A percentile compares a stretch with the other conserved stretches of the same genome.
Evolutionary conservation across 2,329 filamentous ascomycete species (phyloP).

Genomic region (Cordyceps sp.): DNA sequence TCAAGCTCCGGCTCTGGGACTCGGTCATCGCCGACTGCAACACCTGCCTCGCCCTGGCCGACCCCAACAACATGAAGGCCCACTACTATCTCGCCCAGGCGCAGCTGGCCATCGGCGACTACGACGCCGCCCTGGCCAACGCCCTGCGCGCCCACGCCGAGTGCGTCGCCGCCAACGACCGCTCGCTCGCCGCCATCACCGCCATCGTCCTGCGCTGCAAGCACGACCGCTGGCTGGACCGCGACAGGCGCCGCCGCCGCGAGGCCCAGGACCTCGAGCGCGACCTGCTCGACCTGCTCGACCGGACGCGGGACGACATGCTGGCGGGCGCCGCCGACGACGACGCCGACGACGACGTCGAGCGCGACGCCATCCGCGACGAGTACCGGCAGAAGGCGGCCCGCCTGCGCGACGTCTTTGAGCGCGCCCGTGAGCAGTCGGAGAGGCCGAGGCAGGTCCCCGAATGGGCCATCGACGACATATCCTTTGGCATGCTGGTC

Average conservation of each 20-base stretch:
- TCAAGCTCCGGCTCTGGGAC: slow-evolving; percentile 59
- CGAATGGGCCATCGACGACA: slow-evolving; percentile 63
- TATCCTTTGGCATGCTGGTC: slow-evolving; percentile 57
- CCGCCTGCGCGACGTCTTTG: slow-evolving; percentile 30
- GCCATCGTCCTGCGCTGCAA: slow-evolving; percentile 63
- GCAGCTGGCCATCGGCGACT: slow-evolving; percentile 47
- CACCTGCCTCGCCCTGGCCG: slow-evolving; percentile 54
- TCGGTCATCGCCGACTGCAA: slow-evolving; percentile 64
- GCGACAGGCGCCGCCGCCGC: slow-evolving; percentile 44
- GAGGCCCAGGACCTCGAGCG: slow-evolving; percentile 40
- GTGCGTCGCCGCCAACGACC: slow-evolving; percentile 45
- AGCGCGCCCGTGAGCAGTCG: slow-evolving; percentile 25
- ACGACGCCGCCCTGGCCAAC: slow-evolving; percentile 54
- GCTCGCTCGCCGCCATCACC: slow-evolving; percentile 55
- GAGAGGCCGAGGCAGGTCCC: slow-evolving; percentile 45
- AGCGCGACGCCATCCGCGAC: slow-evolving; percentile 26
- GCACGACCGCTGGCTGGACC: slow-evolving; percentile 69
- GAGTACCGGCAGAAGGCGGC: slow-evolving; percentile 31
- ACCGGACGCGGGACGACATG: slow-evolving; percentile 25
- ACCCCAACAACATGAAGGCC: slow-evolving; percentile 56
- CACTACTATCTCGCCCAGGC: slow-evolving; percentile 73
- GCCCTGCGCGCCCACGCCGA: slow-evolving; percentile 58
- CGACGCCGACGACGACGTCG: slow-evolving; percentile 26
- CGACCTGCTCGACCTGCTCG: slow-evolving; percentile 38
- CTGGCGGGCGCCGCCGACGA: slow-evolving; percentile 23